phyloP scores from a whole-genome alignment of 768 basidiomycete genomes.

The Mycena floridula region DNA sequence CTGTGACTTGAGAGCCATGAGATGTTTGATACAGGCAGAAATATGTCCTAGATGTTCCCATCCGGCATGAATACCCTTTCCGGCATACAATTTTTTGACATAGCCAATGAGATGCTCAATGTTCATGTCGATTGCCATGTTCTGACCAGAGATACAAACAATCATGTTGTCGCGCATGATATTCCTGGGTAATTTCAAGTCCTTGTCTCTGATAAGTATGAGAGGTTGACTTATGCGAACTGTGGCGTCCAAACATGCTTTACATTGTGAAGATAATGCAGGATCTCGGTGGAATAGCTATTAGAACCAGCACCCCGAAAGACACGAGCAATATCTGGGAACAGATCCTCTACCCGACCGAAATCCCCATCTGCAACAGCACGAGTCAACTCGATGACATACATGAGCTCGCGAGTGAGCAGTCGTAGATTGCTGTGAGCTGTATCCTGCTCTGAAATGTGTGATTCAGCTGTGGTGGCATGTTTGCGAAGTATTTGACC shows the following conservation, averaged over 20 bases:
- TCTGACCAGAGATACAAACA: slow-evolving; percentile 24
- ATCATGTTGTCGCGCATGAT: slow-evolving; percentile 31
- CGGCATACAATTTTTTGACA: slow-evolving; percentile 9
- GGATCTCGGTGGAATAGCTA: slow-evolving; percentile 25
- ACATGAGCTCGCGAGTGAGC: slow-evolving; percentile 23
- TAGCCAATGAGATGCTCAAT: slow-evolving; percentile 30
- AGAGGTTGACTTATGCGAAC: slow-evolving; percentile 19
- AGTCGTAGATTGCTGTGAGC: slow-evolving; percentile 17
- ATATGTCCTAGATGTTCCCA: slow-evolving; percentile 28
- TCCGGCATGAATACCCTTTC: slow-evolving; percentile 23
- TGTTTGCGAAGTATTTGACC: slow-evolving; percentile 17
- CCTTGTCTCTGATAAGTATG: neutral
- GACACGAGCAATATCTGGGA: slow-evolving; percentile 18
- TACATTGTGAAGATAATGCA: slow-evolving; percentile 13
- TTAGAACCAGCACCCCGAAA: slow-evolving; percentile 25
- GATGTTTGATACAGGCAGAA: slow-evolving; percentile 18
- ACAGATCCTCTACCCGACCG: slow-evolving; percentile 23
- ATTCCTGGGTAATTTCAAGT: slow-evolving; percentile 16
- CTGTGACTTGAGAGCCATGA: slow-evolving; percentile 23
- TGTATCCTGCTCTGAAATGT: slow-evolving; percentile 8
- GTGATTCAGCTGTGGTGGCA: slow-evolving; percentile 3
- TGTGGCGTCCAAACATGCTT: slow-evolving; percentile 26
- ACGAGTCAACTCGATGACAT: slow-evolving; percentile 19
- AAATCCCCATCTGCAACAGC: slow-evolving; percentile 25
- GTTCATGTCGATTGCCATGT: slow-evolving; percentile 29